Evolutionary conservation across 2,329 filamentous ascomycete species (phyloP), one percentile per base, ranked within the genome.

Genomic region (Colletotrichum sp.): DNA sequence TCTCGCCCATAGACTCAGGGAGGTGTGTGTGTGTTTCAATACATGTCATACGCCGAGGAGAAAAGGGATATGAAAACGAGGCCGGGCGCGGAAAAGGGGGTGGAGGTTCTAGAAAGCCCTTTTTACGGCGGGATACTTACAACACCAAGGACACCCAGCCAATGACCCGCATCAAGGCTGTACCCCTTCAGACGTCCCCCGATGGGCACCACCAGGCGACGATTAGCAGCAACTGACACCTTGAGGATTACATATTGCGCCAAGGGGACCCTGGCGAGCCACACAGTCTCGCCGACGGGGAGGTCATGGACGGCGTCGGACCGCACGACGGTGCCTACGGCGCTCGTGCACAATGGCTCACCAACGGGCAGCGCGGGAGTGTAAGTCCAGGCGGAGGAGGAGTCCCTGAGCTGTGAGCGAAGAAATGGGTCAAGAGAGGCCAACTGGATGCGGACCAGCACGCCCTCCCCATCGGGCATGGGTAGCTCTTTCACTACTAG

Each of bases 381-480:
- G 52, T 68, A 68, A 18, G 52, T 68, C 21, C 14, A 59, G n/a
- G 16, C 10, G 3, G 65, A 68, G 79, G 91, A 10, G 7, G 55
- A 80, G 38, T 85, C 81, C 48, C 92, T 90, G 93, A 96, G 94
- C 77, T 90, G 89, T 73, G 92, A 92, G 64, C 94, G 92, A 86
- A 94, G 90, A 86, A 95, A 95, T 7, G 94, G 94, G 82, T 95
- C 94, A 83, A 92, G 92, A 69, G 93, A 94, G 78, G 91, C 87
- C 30, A 68, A 52, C 4, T 58, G 28, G 7, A 68, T 30, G 32
- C 65, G 52, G 18, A 68, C 52, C 14, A 68, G 32, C n/a, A 68
- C 65, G n/a, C 65, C 65, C 5, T 68, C 48, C 16, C 52, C 52
- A 24, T 18, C 52, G 21, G 65, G 52, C 14, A 68, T 2, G 14